A percentile compares a stretch with the other conserved stretches of the same genome.
Evolutionary conservation across 1,284 basidiomycete species (phyloP).

Genomic region (Wallemia mellicola): DNA sequence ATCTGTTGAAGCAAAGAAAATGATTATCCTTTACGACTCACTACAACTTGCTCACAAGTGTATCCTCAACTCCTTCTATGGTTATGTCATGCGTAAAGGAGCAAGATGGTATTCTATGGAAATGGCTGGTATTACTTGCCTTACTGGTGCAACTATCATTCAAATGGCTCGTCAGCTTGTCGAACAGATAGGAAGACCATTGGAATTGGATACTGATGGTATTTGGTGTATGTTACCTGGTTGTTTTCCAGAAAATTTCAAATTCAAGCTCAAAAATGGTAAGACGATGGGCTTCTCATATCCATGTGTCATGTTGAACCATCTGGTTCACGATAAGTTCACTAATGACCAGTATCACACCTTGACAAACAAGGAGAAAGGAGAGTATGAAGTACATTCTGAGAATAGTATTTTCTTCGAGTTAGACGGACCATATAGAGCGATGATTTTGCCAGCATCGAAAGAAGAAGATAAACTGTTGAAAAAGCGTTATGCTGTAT

Average conservation of each 20-base stretch:
- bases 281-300: constrained; percentile 83
- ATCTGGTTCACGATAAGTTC: constrained; percentile 79
- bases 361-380: constrained; percentile 43
- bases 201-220: constrained; percentile 95
- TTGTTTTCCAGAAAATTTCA: constrained; percentile 92
- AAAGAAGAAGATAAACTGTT: constrained; percentile 97
- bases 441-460: constrained; percentile 96
- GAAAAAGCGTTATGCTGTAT: constrained; percentile 99
- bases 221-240: constrained; percentile 99
- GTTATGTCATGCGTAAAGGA: constrained; percentile 98
- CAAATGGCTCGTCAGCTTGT: constrained; percentile 98
- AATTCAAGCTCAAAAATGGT: constrained; percentile 63
- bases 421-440: constrained; percentile 89
- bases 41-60: constrained; percentile 99
- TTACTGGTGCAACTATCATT: constrained; percentile 96
- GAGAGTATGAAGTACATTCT: constrained; percentile 57
- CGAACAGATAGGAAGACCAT: constrained; percentile 83
- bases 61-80: constrained; percentile 98
- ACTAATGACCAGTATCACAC: constrained; percentile 98
- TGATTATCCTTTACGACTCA: constrained; percentile 98
- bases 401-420: constrained; percentile 99
- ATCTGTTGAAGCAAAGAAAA: constrained; percentile 89
- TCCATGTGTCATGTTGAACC: constrained; percentile 98
- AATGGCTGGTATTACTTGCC: constrained; percentile 98
- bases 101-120: constrained; percentile 99